Evolutionary conservation across 2,329 filamentous ascomycete genomes (phyloP).

Genomic region (Epichloe brachyelytri): DNA sequence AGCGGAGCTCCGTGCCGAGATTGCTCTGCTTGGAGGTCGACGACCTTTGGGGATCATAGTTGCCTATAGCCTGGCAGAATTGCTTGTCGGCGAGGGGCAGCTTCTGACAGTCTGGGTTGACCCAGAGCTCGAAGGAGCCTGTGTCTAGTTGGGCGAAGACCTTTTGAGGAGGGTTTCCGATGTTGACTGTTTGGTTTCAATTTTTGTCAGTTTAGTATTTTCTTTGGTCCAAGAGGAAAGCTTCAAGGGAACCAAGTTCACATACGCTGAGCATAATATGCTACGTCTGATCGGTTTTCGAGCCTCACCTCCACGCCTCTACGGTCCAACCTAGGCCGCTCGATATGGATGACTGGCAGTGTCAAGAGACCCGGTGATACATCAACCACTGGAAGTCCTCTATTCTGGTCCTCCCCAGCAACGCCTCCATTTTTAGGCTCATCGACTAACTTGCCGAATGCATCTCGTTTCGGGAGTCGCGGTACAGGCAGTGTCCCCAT

Average conservation of each 20-base stretch:
- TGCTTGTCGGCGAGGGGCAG: slow-evolving; percentile 27
- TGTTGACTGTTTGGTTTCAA: slow-evolving; percentile 29
- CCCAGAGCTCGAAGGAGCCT: slow-evolving; percentile 48
- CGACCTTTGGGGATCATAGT: slow-evolving; percentile 30
- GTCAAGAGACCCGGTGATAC: slow-evolving; percentile 12
- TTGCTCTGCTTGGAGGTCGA: slow-evolving; percentile 22
- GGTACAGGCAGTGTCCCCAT: slow-evolving; percentile 7
- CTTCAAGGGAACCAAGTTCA: not conserved
- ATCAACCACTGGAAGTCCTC: slow-evolving; percentile 1
- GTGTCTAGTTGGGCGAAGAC: slow-evolving; percentile 46
- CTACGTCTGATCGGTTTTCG: slow-evolving; percentile 38
- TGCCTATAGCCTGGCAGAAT: slow-evolving; percentile 34
- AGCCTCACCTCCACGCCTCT: slow-evolving; percentile 31
- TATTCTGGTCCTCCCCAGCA: not conserved
- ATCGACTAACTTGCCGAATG: not conserved
- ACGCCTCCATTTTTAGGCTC: not conserved
- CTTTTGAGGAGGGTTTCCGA: slow-evolving; percentile 40
- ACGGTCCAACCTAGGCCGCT: slow-evolving; percentile 21
- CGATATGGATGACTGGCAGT: slow-evolving; percentile 18
- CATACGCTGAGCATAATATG: slow-evolving; percentile 38
- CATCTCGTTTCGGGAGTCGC: not conserved
- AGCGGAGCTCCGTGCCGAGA: slow-evolving; percentile 28
- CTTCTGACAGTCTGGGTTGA: slow-evolving; percentile 45
- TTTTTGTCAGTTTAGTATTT: not conserved
- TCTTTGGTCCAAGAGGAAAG: too few species aligned